Evolutionary conservation across 495 filamentous ascomycete species (phyloP).

Genomic region (Aspergillus campestris): DNA sequence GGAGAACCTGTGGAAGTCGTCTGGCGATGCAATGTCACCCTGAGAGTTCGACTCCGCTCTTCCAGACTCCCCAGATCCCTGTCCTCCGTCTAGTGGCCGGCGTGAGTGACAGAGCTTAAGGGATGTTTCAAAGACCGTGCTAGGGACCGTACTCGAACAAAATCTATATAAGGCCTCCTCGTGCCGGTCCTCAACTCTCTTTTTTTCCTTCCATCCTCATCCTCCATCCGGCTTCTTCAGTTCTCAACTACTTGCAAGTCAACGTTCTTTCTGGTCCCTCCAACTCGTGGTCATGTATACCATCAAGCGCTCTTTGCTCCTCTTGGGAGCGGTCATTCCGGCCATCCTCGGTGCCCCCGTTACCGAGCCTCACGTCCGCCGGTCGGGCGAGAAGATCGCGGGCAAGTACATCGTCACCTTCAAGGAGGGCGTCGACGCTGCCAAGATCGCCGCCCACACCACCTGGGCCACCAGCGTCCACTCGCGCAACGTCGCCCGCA

Average conservation of each 20-base stretch:
- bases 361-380: conserved; percentile 2
- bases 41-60: conserved; percentile 8
- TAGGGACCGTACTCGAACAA: no score
- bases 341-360: conserved; percentile 14
- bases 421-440: conserved; percentile 13
- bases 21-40: conserved; percentile 21
- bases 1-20: conserved; percentile 9
- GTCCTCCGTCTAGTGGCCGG: background rate
- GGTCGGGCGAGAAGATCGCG: conserved; percentile 10
- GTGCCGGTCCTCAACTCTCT: background rate
- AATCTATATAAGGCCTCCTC: no score
- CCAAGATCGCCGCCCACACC: conserved; percentile 13
- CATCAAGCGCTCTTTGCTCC: conserved; percentile 17
- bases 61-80: conserved; percentile 6
- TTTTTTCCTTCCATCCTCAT: conserved; percentile 5
- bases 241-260: background rate
- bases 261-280: background rate
- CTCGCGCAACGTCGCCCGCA: conserved; percentile 12
- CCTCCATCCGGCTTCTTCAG: background rate
- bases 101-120: no score
- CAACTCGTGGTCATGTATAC: conserved; percentile 15
- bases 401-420: conserved; percentile 24
- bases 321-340: conserved; percentile 19
- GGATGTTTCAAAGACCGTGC: background rate
- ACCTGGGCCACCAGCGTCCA: conserved; percentile 17